Conservation (phyloP, 2,329 filamentous ascomycete species). For the Paecilomyces sp. region DNA sequence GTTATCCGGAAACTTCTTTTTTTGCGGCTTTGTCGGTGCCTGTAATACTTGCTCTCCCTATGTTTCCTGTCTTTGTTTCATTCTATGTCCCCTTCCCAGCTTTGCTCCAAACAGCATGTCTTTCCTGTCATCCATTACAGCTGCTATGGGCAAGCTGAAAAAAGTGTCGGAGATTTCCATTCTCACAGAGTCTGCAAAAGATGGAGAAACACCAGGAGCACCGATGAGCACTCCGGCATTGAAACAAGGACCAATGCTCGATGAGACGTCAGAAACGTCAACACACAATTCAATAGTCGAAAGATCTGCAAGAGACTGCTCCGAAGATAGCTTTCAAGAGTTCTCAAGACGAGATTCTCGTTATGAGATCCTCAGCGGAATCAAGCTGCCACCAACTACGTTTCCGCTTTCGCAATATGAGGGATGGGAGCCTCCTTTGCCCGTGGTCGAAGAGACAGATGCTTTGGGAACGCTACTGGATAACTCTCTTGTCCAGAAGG, state of each 20-base stretch:
- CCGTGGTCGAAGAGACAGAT: slow-evolving; percentile 17
- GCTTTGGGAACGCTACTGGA: slow-evolving; percentile 26
- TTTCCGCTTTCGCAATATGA: slow-evolving; percentile 19
- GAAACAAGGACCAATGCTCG: not conserved
- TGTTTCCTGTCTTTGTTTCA: not conserved
- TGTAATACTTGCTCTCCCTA: not conserved
- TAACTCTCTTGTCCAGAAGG: slow-evolving; percentile 6
- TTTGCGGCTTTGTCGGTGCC: not conserved
- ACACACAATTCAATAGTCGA: not conserved
- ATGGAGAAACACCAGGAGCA: not conserved
- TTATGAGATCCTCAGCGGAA: not conserved
- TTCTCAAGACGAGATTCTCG: not conserved
- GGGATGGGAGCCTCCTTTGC: slow-evolving; percentile 10
- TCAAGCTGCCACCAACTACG: slow-evolving; percentile 8
- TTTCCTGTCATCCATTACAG: not conserved
- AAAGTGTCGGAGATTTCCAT: not conserved
- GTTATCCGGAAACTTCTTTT: not conserved
- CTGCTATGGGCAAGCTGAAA: not conserved
- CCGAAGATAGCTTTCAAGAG: not conserved
- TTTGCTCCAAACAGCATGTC: not conserved
- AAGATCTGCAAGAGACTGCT: not conserved
- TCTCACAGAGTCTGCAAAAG: not conserved
- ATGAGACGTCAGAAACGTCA: not conserved
- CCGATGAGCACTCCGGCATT: not conserved
- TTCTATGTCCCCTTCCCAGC: not conserved